Conservation (phyloP, 192 early-diverging fungal species). For the Dissophora ornata region DNA sequence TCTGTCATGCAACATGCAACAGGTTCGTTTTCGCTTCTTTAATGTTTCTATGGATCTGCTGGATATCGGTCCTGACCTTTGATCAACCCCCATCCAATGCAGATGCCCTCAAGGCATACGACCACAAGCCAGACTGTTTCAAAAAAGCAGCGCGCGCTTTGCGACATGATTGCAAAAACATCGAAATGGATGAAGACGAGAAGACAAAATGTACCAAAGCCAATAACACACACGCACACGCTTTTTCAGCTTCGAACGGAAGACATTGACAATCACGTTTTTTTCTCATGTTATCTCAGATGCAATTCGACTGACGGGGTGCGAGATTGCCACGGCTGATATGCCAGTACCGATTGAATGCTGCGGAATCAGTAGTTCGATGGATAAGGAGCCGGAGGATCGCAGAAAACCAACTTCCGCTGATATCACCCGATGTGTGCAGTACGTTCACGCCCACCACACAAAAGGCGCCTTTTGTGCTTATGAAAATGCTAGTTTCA, state of each 20-base stretch:
- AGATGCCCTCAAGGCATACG: slow-evolving; percentile 42
- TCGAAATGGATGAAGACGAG: slow-evolving; percentile 45
- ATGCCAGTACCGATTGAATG: slow-evolving; percentile 52
- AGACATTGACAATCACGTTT: too few relatives aligned
- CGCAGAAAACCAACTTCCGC: not conserved
- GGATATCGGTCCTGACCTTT: too few relatives aligned
- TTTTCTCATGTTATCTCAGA: slow-evolving; percentile 10
- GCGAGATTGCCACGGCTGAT: slow-evolving; percentile 55
- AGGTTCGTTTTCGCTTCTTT: slow-evolving; percentile 4
- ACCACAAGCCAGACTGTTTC: slow-evolving; percentile 50
- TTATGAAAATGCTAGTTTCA: too few relatives aligned
- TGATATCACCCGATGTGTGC: slow-evolving; percentile 37
- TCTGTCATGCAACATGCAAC: slow-evolving; percentile 18
- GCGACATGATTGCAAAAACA: slow-evolving; percentile 47
- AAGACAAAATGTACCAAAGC: slow-evolving; percentile 48
- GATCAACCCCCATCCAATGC: not conserved
- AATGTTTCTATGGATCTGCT: too few relatives aligned
- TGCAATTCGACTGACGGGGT: slow-evolving; percentile 48
- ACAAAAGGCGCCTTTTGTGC: too few relatives aligned
- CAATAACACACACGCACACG: too few relatives aligned
- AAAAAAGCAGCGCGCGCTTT: slow-evolving; percentile 40
- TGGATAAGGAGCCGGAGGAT: too few relatives aligned
- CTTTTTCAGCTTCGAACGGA: not conserved
- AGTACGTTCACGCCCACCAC: slow-evolving; percentile 46
- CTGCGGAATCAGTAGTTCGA: not conserved